Base-by-base conservation (phyloP, 257 asterid species). In the Eustoma russellianum region DNA sequence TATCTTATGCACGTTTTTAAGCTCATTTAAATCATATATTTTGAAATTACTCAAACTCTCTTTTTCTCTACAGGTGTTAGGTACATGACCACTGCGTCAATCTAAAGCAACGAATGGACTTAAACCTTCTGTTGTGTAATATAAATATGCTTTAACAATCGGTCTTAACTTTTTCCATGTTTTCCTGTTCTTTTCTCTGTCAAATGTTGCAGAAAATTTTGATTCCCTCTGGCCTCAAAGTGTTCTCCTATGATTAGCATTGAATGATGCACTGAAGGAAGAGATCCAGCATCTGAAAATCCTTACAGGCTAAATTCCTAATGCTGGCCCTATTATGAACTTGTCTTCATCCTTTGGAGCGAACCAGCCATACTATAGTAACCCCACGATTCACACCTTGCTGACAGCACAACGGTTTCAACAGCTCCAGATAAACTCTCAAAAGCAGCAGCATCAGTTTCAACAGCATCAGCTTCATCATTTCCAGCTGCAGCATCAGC, bases 351-450 rank as follows among this genome's bases (percentile, higher is more conserved):
- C 95, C 13, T 86, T 74, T 38, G 88, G 83, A 56, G 30, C 30
- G 30, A 24, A 24, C 30, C 85, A 74, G 74, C 95, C 79, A 46
- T 86, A 70, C 56, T 38, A 64, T 10, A 73, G 75, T 71, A 83
- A 72, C 71, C 77, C 75, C 17, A 78, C 85, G 3, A 56, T 74
- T 79, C 89, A 85, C 71, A 68, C 97, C 0, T 41, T 81, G 48
- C 53, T 83, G 66, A 80, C 97, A 0, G 81, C 93, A 28, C 97
- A 89, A 50, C 97, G 83, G 44, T 66, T 89, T 58, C 97, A 89
- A 77, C 97, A 86, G 70, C 95, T 89, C 70, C 97, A 89, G 77
- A 74, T 89, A 65, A 82, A 86, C 56, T 75, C 93, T 38, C 94
- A 82, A 65, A 84, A 82, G 80, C 93, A 78, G 41, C 88, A 82